Evolutionary conservation across 2,329 filamentous ascomycete species (phyloP).

Genomic region (Epichloe amarillans): DNA sequence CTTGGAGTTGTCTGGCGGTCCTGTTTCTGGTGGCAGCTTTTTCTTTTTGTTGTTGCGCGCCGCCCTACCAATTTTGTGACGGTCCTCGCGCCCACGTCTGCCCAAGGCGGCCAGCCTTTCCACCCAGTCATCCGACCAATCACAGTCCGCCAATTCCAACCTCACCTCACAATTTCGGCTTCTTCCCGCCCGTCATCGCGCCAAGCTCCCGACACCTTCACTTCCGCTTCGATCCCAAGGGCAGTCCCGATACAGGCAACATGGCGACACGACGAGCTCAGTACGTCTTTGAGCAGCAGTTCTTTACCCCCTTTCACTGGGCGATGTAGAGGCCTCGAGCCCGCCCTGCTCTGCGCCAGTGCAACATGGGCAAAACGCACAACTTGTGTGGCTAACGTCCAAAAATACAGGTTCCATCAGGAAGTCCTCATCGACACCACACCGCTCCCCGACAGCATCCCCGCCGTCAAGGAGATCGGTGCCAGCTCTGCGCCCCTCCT

Average conservation of each 20-base stretch:
- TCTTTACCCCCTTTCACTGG: neutral
- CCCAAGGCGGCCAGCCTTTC: slow-evolving; percentile 13
- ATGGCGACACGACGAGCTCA: slow-evolving; percentile 30
- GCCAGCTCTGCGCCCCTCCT: slow-evolving; percentile 84
- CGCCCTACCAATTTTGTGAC: neutral
- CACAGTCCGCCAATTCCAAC: slow-evolving; percentile 25
- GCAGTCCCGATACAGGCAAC: slow-evolving; percentile 18
- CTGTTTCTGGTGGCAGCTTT: neutral
- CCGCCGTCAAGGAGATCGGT: slow-evolving; percentile 86
- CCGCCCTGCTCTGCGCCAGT: neutral
- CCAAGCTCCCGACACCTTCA: slow-evolving; percentile 15
- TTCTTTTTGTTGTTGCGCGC: slow-evolving; percentile 4
- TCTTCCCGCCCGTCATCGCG: neutral
- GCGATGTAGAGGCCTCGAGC: neutral
- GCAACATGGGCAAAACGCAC: neutral
- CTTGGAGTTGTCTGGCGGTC: neutral
- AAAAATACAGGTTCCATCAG: slow-evolving; percentile 70
- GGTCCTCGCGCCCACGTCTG: slow-evolving; percentile 1
- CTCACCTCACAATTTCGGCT: slow-evolving; percentile 19
- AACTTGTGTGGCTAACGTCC: slow-evolving; percentile 13
- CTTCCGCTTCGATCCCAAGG: slow-evolving; percentile 13
- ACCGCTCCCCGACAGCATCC: slow-evolving; percentile 82
- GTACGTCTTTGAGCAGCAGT: slow-evolving; percentile 17
- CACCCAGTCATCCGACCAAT: slow-evolving; percentile 21
- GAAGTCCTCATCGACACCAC: slow-evolving; percentile 89